phyloP scores from a whole-genome alignment of 345 rosid species.

The Acer saccharum region DNA sequence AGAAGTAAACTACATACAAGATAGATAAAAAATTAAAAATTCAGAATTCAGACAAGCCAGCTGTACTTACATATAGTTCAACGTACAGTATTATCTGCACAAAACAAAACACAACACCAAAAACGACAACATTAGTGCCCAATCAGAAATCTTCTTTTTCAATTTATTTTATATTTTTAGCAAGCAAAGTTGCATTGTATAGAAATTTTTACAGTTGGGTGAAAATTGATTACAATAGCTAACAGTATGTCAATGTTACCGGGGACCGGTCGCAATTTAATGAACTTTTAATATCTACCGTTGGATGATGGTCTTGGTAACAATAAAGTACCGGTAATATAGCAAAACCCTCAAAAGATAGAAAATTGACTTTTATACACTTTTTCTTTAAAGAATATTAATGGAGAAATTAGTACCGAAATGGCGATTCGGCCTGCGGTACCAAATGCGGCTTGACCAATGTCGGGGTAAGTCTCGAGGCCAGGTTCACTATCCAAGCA shows the following conservation, averaged over 20 bases:
- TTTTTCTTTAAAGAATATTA: background rate
- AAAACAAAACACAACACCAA: constrained; percentile 6
- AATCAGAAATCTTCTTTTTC: background rate
- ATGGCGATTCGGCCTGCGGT: constrained; percentile 62
- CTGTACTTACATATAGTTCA: constrained; percentile 89
- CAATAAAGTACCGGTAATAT: background rate
- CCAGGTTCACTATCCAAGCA: constrained; percentile 89
- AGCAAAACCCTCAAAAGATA: background rate
- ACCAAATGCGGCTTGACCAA: constrained; percentile 95
- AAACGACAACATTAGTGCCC: background rate
- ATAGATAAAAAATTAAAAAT: constrained; percentile 4
- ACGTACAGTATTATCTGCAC: constrained; percentile 75
- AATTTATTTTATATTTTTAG: background rate
- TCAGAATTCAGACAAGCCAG: constrained; percentile 22
- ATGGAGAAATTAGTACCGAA: constrained; percentile 50
- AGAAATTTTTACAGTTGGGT: background rate
- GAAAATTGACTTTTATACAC: background rate
- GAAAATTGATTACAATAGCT: background rate
- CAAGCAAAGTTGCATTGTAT: background rate
- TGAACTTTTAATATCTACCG: background rate
- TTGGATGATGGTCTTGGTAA: background rate
- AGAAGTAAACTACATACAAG: background rate
- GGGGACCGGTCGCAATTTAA: background rate
- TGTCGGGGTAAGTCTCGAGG: constrained; percentile 89
- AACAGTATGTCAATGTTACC: background rate